Percentiles rank a stretch among this genome's conserved stretches.
Conservation (phyloP, 2,329 filamentous ascomycete genomes). For the Teratosphaeria gauchensis region DNA sequence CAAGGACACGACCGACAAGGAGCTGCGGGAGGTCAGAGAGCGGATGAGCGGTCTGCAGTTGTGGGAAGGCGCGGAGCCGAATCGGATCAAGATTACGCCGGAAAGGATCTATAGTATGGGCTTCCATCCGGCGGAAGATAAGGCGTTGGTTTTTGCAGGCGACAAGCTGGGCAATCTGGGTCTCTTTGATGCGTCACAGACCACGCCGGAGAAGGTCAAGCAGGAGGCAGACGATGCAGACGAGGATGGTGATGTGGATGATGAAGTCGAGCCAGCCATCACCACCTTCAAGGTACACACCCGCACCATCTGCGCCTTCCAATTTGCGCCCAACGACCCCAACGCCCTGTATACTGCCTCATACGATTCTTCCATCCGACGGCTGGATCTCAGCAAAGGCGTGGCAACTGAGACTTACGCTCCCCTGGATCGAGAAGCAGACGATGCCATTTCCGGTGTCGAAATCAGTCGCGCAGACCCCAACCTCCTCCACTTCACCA, state of each 20-base stretch:
- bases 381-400: constrained; percentile 72
- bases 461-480: constrained; percentile 65
- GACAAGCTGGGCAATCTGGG: constrained; percentile 90
- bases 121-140: constrained; percentile 79
- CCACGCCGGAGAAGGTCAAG: constrained; percentile 33
- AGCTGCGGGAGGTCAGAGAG: constrained; percentile 61
- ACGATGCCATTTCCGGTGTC: constrained; percentile 73
- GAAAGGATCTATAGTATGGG: constrained; percentile 78
- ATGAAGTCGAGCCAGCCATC: constrained; percentile 63
- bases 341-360: constrained; percentile 76
- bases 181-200: constrained; percentile 79
- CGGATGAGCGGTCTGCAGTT: constrained; percentile 68
- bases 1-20: constrained; percentile 66
- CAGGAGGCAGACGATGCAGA: constrained; percentile 49
- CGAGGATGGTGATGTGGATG: constrained; percentile 57
- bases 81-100: constrained; percentile 81
- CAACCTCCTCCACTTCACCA: constrained; percentile 76
- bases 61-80: constrained; percentile 77
- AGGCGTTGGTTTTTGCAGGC: constrained; percentile 82
- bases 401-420: constrained; percentile 74
- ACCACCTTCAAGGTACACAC: constrained; percentile 85
- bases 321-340: constrained; percentile 62
- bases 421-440: constrained; percentile 56
- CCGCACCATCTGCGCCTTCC: constrained; percentile 76
- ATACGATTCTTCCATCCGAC: constrained; percentile 86